Percentiles rank a stretch among this genome's conserved stretches.
Conservation (phyloP, 331 rosid genomes). For the Quercus phellos region DNA sequence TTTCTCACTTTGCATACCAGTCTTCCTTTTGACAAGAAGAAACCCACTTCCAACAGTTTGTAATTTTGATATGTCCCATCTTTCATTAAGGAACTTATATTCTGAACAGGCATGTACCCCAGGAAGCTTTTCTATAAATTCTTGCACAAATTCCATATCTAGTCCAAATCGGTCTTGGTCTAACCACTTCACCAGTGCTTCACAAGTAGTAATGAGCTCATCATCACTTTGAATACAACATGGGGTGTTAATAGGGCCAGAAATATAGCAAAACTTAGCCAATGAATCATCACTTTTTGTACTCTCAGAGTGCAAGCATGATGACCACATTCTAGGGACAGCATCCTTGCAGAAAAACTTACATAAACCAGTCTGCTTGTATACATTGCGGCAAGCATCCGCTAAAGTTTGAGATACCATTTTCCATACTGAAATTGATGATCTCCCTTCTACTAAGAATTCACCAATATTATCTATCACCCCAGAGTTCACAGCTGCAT, state of each 20-base stretch:
- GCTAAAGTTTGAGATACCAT: constrained; percentile 54
- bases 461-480: constrained; percentile 72
- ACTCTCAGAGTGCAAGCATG: constrained; percentile 14
- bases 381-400: constrained; percentile 48
- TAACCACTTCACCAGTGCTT: constrained; percentile 63
- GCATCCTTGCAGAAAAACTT: constrained; percentile 66
- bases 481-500: constrained; percentile 24
- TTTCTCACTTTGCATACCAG: constrained; percentile 48
- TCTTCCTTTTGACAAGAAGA: constrained; percentile 44
- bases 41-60: constrained; percentile 75
- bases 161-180: constrained; percentile 91
- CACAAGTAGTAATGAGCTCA: constrained; percentile 34
- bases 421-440: constrained; percentile 70
- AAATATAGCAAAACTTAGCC: constrained; percentile 57
- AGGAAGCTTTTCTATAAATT: constrained; percentile 71
- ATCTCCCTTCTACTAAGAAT: constrained; percentile 63
- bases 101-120: constrained; percentile 46
- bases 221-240: constrained; percentile 36
- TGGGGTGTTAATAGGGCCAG: constrained; percentile 41
- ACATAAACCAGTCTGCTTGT: constrained; percentile 51
- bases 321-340: constrained; percentile 24
- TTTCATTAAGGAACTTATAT: constrained; percentile 52
- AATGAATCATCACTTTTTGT: constrained; percentile 6
- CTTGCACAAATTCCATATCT: constrained; percentile 86
- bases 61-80: constrained; percentile 46